Evolutionary conservation across 306 rosid genomes (phyloP).

Genomic region (Myrica gale): DNA sequence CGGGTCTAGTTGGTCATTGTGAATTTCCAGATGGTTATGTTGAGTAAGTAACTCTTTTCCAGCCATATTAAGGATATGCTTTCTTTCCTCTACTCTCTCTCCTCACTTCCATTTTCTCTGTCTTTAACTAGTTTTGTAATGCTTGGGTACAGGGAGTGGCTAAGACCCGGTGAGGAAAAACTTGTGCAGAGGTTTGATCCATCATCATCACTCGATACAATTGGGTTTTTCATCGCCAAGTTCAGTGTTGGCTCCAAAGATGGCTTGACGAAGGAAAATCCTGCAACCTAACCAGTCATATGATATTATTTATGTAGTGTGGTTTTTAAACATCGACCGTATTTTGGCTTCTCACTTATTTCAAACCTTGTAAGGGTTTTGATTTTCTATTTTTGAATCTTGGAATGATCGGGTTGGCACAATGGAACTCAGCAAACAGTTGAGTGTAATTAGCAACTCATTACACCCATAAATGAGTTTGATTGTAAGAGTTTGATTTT

Average conservation of each 20-base stretch:
- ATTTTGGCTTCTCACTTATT: no score
- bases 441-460: no score
- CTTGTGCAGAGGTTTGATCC: constrained; percentile 98
- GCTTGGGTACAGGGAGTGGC: constrained; percentile 65
- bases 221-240: constrained; percentile 92
- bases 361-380: no score
- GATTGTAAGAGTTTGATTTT: no score
- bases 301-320: no score
- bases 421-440: no score
- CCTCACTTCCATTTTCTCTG: no score
- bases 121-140: constrained; percentile 2
- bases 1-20: constrained; percentile 76
- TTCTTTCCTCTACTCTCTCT: no score
- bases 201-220: constrained; percentile 70
- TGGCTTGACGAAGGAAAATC: constrained; percentile 7
- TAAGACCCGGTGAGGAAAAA: constrained; percentile 86
- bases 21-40: constrained; percentile 74
- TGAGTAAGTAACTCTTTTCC: constrained; percentile 58
- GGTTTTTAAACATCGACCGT: no score
- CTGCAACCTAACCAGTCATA: not conserved
- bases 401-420: no score
- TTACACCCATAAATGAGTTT: no score
- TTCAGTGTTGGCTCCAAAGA: constrained; percentile 69
- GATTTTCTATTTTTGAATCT: no score
- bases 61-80: not conserved